phyloP scores from a whole-genome alignment of 208 protist species.

The Crithidia thermophila region DNA sequence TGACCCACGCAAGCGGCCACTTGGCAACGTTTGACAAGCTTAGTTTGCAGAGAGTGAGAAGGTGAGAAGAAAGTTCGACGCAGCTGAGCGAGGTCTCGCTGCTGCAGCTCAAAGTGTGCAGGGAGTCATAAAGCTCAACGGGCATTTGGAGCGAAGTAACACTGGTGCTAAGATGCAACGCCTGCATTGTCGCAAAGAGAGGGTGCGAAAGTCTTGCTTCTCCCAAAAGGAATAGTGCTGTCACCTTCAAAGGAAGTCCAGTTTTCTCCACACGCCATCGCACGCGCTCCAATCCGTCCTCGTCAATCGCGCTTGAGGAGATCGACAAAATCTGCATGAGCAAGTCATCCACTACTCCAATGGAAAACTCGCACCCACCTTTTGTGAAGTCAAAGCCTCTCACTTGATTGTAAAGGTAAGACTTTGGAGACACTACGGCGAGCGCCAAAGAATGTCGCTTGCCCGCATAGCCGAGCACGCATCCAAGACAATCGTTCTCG shows the following conservation, averaged over 20 bases:
- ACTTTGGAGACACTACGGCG: not conserved
- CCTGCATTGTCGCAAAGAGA: not conserved
- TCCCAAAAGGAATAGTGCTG: not conserved
- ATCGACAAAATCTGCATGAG: not conserved
- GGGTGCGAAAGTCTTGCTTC: not conserved
- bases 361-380: not conserved
- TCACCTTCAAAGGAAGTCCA: not conserved
- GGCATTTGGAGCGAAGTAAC: not conserved
- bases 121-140: not conserved
- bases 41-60: not conserved
- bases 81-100: not conserved
- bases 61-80: not conserved
- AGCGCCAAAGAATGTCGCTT: slow-evolving; percentile 1
- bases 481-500: not conserved
- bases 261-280: not conserved
- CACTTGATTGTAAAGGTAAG: slow-evolving; percentile 3
- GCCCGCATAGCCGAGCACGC: not conserved
- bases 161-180: not conserved
- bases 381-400: not conserved
- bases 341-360: not conserved
- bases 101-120: not conserved
- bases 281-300: not conserved
- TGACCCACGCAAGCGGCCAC: not conserved
- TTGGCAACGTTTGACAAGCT: not conserved
- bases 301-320: not conserved